Evolutionary conservation across 2,329 filamentous ascomycete species (phyloP), one percentile per base, ranked within the genome.

Genomic region (Diaporthe sp.): DNA sequence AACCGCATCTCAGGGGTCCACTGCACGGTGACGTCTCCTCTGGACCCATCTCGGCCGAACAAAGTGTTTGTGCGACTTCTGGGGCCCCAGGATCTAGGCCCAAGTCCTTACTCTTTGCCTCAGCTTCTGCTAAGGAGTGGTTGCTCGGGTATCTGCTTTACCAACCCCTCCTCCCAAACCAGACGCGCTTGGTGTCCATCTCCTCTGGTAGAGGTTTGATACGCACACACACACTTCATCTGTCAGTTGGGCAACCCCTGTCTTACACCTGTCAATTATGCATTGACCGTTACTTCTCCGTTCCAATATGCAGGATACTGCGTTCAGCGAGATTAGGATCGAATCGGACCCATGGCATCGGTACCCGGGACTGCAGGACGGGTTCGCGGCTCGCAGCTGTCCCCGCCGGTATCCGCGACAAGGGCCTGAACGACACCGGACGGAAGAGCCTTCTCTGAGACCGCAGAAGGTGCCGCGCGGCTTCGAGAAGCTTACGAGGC

Each of bases 241-340:
- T 65, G 39, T 61, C 75, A 62, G 57, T 67, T 73, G 62, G 58
- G 49, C 17, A 46, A 73, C 73, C 73, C 75, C 73, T 76, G 75
- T 67, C 31, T 55, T 53, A 46, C 49, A 71, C 70, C 68, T 73
- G 73, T 71, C 73, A 72, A 58, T 39, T 68, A 46, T 76, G 73
- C 61, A 73, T 75, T 61, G 49, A 55, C 49, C 49, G 31, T 44
- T 73, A 53, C 49, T 65, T 73, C 46, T 73, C 44, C 28, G 25
- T 31, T 73, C 61, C 37, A 62, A 73, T 57, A 53, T 73, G 71
- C 51, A 65, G 58, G n/a, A 53, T 57, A 46, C 71, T 73, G 46
- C 71, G 51, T 55, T 55, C 34, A 57, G 60, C 60, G 60, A 65
- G 58, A 73, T 55, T 55, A 39, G n/a, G 65, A 70, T 70, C 65